Conservation (phyloP, 495 filamentous ascomycete genomes). For the Penicillium robsamsonii region DNA sequence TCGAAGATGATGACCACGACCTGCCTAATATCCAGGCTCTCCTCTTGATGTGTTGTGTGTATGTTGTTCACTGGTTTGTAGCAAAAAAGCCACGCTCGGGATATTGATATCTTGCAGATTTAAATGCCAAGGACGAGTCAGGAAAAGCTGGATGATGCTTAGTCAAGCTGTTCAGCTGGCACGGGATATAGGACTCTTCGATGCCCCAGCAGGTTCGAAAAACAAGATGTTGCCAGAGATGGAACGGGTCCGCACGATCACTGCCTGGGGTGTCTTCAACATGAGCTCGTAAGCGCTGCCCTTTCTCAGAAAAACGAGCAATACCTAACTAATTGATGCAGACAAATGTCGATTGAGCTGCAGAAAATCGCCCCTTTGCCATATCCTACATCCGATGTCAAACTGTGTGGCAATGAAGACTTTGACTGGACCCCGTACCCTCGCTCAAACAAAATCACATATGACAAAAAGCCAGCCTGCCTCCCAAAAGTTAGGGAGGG, state of each 20-base stretch:
- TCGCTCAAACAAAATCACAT: slow-evolving; percentile 34
- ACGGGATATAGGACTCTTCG: slow-evolving; percentile 34
- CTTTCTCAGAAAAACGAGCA: background rate
- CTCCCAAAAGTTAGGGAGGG: slow-evolving; percentile 30
- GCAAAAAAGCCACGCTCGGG: background rate
- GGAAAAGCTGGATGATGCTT: slow-evolving; percentile 36
- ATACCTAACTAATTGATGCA: slow-evolving; percentile 18
- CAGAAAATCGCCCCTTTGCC: slow-evolving; percentile 23
- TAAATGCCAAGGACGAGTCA: slow-evolving; percentile 32
- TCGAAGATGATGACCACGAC: slow-evolving; percentile 32
- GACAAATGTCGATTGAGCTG: slow-evolving; percentile 36
- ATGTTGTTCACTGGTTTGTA: slow-evolving; percentile 19
- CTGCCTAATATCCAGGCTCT: slow-evolving; percentile 40
- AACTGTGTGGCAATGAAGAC: slow-evolving; percentile 19
- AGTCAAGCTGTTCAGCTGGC: slow-evolving; percentile 37
- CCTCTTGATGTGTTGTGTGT: slow-evolving; percentile 38
- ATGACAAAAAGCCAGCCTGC: slow-evolving; percentile 29
- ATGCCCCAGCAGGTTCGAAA: slow-evolving; percentile 14
- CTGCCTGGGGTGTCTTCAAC: slow-evolving; percentile 39
- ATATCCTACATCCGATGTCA: slow-evolving; percentile 22
- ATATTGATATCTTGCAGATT: slow-evolving; percentile 28
- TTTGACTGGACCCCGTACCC: slow-evolving; percentile 42
- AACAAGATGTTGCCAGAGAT: slow-evolving; percentile 18
- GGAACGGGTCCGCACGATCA: slow-evolving; percentile 26
- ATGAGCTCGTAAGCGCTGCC: slow-evolving; percentile 29